These are phyloP conservation scores for Phialocephala subalpina DNA, from an alignment of 2,329 filamentous ascomycete genomes.

Conservation along the genomic window DNA sequence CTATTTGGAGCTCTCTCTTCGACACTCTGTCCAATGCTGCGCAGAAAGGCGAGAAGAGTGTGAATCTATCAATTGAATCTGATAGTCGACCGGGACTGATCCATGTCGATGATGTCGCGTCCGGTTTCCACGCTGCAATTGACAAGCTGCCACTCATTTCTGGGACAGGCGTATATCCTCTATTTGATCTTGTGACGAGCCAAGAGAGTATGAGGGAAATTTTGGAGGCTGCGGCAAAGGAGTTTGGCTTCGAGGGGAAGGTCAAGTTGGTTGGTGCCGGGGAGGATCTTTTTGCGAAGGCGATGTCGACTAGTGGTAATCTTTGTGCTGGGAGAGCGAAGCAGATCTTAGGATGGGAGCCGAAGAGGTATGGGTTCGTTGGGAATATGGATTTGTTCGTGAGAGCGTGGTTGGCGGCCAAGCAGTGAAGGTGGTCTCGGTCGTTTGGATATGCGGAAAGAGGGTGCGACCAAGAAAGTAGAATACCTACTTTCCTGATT, in stretches of 20 bases:
- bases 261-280: conserved; percentile 40
- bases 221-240: conserved; percentile 37
- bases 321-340: conserved; percentile 40
- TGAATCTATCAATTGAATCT: conserved; percentile 36
- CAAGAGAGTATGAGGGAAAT: conserved; percentile 45
- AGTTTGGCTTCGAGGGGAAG: conserved; percentile 39
- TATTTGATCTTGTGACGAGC: conserved; percentile 48
- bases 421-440: neutral
- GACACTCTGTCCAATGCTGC: conserved; percentile 39
- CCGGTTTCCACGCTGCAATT: conserved; percentile 44
- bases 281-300: conserved; percentile 40
- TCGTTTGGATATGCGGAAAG: neutral
- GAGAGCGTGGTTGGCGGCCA: conserved; percentile 19
- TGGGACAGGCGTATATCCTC: conserved; percentile 43
- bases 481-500: neutral
- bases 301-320: conserved; percentile 38
- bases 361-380: conserved; percentile 40
- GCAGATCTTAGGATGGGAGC: conserved; percentile 45
- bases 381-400: conserved; percentile 34
- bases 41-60: conserved; percentile 27
- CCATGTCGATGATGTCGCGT: conserved; percentile 49
- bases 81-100: conserved; percentile 40
- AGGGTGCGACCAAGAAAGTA: neutral
- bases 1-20: conserved; percentile 43
- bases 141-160: conserved; percentile 44